Evolutionary conservation across 2,329 filamentous ascomycete genomes (phyloP), one percentile per base, ranked within the genome.

Genomic region (Aspergillus ibericus): DNA sequence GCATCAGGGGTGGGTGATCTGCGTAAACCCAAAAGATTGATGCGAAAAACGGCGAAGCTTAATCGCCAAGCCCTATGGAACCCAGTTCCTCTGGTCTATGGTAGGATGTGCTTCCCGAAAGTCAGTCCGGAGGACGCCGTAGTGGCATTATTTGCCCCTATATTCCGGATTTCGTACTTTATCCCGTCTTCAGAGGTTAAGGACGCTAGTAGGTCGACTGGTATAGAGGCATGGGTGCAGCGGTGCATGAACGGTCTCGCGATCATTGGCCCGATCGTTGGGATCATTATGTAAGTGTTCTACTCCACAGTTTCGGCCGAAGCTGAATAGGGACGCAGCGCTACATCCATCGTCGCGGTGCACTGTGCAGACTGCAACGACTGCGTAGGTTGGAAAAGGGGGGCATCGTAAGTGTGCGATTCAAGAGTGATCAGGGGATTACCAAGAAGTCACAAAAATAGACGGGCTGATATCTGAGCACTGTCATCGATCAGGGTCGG

Each of bases 231-330:
- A 50, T 50, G 32, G 5, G 13, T 48, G 44, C 44, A 48, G 47
- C 27, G 9, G 25, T 36, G 29, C 48, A 12, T 20, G 16, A 18
- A 53, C 35, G n/a, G 36, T 32, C 6, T 16, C 25, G 22, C 40
- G 25, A 16, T 44, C 36, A 53, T 53, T 53, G 51, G 51, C 27
- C 27, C 25, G 35, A 29, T 32, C n/a, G 6, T 36, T 35, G 10
- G 22, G 52, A 46, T 32, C n/a, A 47, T 49, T 49, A 55, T 48
- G 53, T 47, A 48, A 42, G 36, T 20, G 15, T 16, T 22, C 38
- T 29, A 42, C 48, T 53, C 56, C 59, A 59, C 59, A 46, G 35
- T 57, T 57, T 61, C 59, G 59, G 59, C 59, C 61, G 61, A 61
- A 51, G 36, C 36, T 46, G 44, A 32, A 48, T n/a, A n/a, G 15